Evolutionary conservation across 345 rosid genomes (phyloP).

Genomic region (Salix exigua): DNA sequence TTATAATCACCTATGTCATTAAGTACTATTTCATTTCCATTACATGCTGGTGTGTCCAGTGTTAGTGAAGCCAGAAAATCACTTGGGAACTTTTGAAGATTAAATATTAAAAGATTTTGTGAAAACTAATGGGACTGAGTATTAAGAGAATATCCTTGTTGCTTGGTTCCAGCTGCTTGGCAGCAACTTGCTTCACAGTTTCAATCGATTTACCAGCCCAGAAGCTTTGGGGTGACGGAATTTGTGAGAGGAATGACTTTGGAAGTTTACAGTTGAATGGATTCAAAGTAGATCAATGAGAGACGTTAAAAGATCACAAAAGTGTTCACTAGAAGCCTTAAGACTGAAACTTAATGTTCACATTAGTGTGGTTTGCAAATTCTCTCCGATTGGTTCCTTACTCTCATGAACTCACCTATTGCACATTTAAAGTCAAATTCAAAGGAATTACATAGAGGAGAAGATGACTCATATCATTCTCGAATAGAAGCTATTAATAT

Average conservation of each 20-base stretch:
- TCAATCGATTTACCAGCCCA: neutral
- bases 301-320: neutral
- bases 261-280: neutral
- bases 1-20: too few species aligned
- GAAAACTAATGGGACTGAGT: too few species aligned
- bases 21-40: too few species aligned
- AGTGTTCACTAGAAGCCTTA: neutral
- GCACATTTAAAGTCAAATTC: neutral
- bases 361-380: neutral
- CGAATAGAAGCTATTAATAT: constrained; percentile 2
- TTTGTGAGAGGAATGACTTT: neutral
- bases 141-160: too few species aligned
- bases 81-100: too few species aligned
- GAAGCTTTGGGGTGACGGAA: neutral
- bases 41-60: too few species aligned
- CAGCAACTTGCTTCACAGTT: neutral
- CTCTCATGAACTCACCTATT: neutral
- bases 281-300: neutral
- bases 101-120: too few species aligned
- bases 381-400: neutral
- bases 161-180: too few species aligned
- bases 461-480: neutral
- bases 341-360: neutral
- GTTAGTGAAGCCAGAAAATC: too few species aligned
- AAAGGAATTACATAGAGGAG: neutral